These are phyloP conservation scores for Tephrocybe rancida DNA, from an alignment of 768 basidiomycete genomes.

Conservation along the genomic window DNA sequence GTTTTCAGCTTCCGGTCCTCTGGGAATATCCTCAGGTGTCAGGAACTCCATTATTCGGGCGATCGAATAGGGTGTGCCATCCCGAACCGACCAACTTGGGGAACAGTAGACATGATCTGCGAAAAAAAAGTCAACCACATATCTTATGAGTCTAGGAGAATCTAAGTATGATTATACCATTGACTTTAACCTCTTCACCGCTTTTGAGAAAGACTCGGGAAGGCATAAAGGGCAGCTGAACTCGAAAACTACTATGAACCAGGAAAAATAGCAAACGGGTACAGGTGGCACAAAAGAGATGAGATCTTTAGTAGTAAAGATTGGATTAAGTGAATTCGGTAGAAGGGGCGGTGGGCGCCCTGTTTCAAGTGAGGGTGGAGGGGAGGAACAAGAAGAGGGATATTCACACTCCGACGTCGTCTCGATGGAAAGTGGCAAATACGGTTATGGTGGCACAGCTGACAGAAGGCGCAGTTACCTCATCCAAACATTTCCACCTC, in stretches of 20 bases:
- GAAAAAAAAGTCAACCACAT: conserved; percentile 37
- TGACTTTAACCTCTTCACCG: conserved; percentile 83
- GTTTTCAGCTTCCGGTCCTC: conserved; percentile 65
- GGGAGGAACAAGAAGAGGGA: conserved; percentile 36
- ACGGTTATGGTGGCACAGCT: conserved; percentile 13
- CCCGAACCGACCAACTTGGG: conserved; percentile 87
- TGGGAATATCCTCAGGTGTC: conserved; percentile 72
- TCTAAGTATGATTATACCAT: conserved; percentile 58
- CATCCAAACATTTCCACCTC: conserved; percentile 10
- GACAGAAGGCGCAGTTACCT: conserved; percentile 16
- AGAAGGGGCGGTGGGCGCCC: conserved; percentile 22
- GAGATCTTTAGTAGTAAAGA: conserved; percentile 20
- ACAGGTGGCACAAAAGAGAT: conserved; percentile 20
- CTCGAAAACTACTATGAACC: conserved; percentile 29
- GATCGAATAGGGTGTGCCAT: conserved; percentile 94
- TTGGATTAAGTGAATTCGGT: conserved; percentile 21
- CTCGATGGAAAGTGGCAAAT: conserved; percentile 14
- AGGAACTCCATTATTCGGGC: conserved; percentile 98
- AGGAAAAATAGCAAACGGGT: conserved; percentile 33
- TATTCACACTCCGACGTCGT: conserved; percentile 46
- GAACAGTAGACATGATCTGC: conserved; percentile 97
- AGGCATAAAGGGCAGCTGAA: conserved; percentile 36
- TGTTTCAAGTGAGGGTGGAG: conserved; percentile 36
- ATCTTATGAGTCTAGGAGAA: conserved; percentile 13
- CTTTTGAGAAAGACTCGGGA: conserved; percentile 73